Percentiles rank a stretch among this genome's conserved stretches.
Evolutionary conservation across 805 yeast genomes (phyloP).

Genomic region (Candida ficus): DNA sequence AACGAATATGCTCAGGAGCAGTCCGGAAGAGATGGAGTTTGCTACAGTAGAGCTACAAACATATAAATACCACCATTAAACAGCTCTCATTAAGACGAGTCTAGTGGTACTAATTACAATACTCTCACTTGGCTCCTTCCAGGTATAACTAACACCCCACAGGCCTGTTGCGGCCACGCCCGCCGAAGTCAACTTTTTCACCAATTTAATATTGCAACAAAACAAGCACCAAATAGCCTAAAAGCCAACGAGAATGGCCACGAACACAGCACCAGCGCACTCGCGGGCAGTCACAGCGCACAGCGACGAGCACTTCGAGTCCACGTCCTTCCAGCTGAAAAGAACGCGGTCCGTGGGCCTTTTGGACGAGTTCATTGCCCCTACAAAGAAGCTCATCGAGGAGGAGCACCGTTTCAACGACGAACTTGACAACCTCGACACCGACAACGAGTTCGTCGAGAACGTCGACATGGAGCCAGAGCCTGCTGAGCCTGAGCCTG

Average conservation of each 20-base stretch:
- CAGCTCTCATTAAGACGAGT: too few relatives aligned
- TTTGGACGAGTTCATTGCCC: conserved; percentile 62
- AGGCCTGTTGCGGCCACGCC: too few relatives aligned
- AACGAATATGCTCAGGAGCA: too few relatives aligned
- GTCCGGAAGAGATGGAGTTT: too few relatives aligned
- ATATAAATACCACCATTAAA: too few relatives aligned
- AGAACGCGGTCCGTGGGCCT: conserved; percentile 81
- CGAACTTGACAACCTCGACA: conserved; percentile 12
- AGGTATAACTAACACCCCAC: too few relatives aligned
- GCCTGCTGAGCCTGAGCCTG: too few relatives aligned
- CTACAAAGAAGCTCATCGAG: conserved; percentile 35
- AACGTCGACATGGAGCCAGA: conserved; percentile 16
- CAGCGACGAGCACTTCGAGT: conserved; percentile 64
- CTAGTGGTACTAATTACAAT: too few relatives aligned
- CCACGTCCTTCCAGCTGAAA: conserved; percentile 67
- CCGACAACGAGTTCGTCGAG: conserved; percentile 19
- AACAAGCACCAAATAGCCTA: background rate
- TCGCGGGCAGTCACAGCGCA: conserved; percentile 56
- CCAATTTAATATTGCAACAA: background rate
- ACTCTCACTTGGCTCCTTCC: too few relatives aligned
- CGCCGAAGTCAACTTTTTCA: background rate
- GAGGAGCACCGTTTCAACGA: conserved; percentile 22
- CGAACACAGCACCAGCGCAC: too few relatives aligned
- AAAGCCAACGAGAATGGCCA: too few relatives aligned
- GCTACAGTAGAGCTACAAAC: too few relatives aligned